A percentile compares a stretch with the other conserved stretches of the same genome.
Conservation (phyloP, 768 basidiomycete genomes). For the Tylopilus balloui region DNA sequence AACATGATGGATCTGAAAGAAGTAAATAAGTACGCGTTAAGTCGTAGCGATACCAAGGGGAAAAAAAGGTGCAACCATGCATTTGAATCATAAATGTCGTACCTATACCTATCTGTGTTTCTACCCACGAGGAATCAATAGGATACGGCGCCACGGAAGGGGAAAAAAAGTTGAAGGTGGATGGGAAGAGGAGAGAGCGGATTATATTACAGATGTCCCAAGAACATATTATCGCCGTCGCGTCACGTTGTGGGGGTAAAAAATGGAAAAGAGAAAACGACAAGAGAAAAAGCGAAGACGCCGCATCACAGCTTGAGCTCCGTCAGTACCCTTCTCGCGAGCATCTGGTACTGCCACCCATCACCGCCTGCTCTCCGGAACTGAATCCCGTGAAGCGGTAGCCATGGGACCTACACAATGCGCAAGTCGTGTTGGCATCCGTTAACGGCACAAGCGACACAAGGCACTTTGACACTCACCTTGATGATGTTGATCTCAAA, state of each 20-base stretch:
- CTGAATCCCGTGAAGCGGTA: constrained; percentile 92
- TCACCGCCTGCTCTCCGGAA: constrained; percentile 89
- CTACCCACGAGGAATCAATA: neutral
- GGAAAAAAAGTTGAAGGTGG: neutral
- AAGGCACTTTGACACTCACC: constrained; percentile 44
- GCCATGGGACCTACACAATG: constrained; percentile 72
- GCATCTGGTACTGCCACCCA: constrained; percentile 97
- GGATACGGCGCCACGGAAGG: neutral
- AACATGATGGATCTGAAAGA: neutral
- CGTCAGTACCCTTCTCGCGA: constrained; percentile 81
- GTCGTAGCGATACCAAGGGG: neutral
- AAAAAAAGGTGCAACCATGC: neutral
- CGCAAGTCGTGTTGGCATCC: neutral
- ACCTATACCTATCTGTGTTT: neutral
- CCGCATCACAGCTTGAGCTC: constrained; percentile 72
- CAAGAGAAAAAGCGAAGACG: neutral
- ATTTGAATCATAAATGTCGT: neutral
- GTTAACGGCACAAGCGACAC: neutral
- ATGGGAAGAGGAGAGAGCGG: neutral
- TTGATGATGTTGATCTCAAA: constrained; percentile 98
- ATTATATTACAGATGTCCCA: constrained; percentile 22
- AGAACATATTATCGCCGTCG: constrained; percentile 24
- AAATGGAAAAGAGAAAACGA: neutral
- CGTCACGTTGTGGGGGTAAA: neutral
- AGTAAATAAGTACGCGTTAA: neutral